Evolutionary conservation across 2,329 filamentous ascomycete species (phyloP).

Genomic region (Aspergillus fumigatus): DNA sequence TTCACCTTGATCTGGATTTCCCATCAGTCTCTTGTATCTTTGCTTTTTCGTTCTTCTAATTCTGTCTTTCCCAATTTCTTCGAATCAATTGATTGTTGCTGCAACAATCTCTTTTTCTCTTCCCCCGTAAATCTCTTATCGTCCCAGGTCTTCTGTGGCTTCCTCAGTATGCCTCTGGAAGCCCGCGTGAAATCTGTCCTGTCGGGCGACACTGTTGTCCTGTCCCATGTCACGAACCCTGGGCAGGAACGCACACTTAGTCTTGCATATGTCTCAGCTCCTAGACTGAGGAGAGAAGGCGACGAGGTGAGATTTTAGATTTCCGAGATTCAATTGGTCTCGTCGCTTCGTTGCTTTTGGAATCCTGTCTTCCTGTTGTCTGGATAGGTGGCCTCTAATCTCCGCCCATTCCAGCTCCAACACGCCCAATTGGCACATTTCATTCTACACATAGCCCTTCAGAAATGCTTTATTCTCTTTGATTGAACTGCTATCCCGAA

Average conservation of each 20-base stretch:
- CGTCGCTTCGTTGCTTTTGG: neutral
- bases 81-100: neutral
- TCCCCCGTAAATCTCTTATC: constrained; percentile 4
- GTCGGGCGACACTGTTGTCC: constrained; percentile 86
- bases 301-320: constrained; percentile 60
- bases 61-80: constrained; percentile 4
- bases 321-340: neutral
- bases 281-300: constrained; percentile 78
- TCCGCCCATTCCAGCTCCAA: neutral
- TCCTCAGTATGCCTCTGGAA: constrained; percentile 41
- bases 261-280: constrained; percentile 86
- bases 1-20: neutral
- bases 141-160: constrained; percentile 7
- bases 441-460: neutral
- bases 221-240: constrained; percentile 76
- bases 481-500: neutral
- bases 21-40: constrained; percentile 6
- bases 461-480: neutral
- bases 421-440: neutral
- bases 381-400: constrained; percentile 16
- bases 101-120: constrained; percentile 5
- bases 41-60: constrained; percentile 8
- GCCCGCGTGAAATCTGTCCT: constrained; percentile 87
- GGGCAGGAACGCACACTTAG: constrained; percentile 80
- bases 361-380: neutral